phyloP scores from a whole-genome alignment of 768 basidiomycete genomes.

The Pisolithus sp. region DNA sequence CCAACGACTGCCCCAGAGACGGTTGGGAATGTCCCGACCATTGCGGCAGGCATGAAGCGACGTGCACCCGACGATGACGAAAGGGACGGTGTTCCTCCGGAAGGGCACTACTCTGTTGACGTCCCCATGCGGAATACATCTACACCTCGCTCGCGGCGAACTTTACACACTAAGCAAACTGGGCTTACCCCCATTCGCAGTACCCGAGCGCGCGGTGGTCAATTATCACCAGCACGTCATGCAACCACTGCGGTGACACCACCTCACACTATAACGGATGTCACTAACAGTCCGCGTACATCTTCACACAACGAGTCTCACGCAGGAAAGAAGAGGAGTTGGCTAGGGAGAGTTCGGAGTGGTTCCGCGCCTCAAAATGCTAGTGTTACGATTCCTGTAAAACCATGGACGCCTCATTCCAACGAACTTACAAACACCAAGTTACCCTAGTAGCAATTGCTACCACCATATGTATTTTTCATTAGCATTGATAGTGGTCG shows the following conservation, averaged over 20 bases:
- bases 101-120: slow-evolving; percentile 49
- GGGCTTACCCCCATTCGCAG: slow-evolving; percentile 72
- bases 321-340: slow-evolving; percentile 47
- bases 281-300: slow-evolving; percentile 59
- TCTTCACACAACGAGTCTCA: slow-evolving; percentile 16
- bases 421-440: slow-evolving; percentile 21
- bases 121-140: slow-evolving; percentile 37
- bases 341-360: slow-evolving; percentile 67
- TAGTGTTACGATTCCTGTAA: neutral
- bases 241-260: slow-evolving; percentile 34
- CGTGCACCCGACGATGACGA: slow-evolving; percentile 76
- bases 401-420: slow-evolving; percentile 9
- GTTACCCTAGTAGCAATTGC: slow-evolving; percentile 6
- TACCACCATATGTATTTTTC: slow-evolving; percentile 6
- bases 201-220: slow-evolving; percentile 23
- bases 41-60: slow-evolving; percentile 58
- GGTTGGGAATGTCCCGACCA: slow-evolving; percentile 30
- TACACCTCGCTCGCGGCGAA: slow-evolving; percentile 54
- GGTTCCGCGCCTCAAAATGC: slow-evolving; percentile 17
- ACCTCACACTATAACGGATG: slow-evolving; percentile 41
- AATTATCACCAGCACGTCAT: slow-evolving; percentile 46
- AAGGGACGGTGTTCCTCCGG: slow-evolving; percentile 50
- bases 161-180: slow-evolving; percentile 48
- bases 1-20: slow-evolving; percentile 45
- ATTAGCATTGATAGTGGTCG: neutral